phyloP scores from a whole-genome alignment of 129 eudicot genomes.

The Artemisia argyi region DNA sequence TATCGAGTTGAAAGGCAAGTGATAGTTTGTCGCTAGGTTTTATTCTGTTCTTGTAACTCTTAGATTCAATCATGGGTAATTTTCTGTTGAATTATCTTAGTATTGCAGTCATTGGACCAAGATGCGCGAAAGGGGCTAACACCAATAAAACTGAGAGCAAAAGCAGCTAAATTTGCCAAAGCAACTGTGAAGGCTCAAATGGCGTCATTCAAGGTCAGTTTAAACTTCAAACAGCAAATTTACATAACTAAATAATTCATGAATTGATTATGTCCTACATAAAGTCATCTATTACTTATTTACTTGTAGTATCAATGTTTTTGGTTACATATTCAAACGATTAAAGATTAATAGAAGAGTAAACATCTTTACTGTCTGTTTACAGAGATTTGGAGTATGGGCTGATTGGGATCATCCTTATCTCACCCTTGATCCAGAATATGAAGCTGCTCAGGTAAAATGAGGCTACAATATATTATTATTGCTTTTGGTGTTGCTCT shows the following conservation, averaged over 20 bases:
- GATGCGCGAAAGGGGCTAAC: constrained; percentile 89
- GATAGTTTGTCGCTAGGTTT: constrained; percentile 4
- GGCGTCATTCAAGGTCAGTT: constrained; percentile 90
- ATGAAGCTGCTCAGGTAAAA: constrained; percentile 96
- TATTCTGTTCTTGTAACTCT: constrained; percentile 4
- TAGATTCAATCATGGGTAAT: constrained; percentile 21
- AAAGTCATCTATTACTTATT: constrained; percentile 7
- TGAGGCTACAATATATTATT: background rate
- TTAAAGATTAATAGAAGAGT: background rate
- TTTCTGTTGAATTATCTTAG: constrained; percentile 46
- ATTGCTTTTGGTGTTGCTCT: background rate
- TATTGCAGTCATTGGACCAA: constrained; percentile 91
- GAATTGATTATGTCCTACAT: background rate
- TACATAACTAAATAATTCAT: no score
- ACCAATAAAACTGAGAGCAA: constrained; percentile 89
- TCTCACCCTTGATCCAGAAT: constrained; percentile 96
- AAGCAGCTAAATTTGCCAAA: constrained; percentile 97
- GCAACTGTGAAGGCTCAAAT: constrained; percentile 89
- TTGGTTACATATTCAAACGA: background rate
- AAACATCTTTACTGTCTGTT: constrained; percentile 17
- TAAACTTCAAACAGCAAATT: background rate
- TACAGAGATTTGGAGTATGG: constrained; percentile 94
- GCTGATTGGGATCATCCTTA: constrained; percentile 98
- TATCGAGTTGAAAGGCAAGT: constrained; percentile 94
- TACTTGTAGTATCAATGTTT: constrained; percentile 4